A percentile compares a stretch with the other conserved stretches of the same genome.
These are phyloP conservation scores for Trapa incisa DNA, from an alignment of 345 rosid species.

Conservation along the genomic window DNA sequence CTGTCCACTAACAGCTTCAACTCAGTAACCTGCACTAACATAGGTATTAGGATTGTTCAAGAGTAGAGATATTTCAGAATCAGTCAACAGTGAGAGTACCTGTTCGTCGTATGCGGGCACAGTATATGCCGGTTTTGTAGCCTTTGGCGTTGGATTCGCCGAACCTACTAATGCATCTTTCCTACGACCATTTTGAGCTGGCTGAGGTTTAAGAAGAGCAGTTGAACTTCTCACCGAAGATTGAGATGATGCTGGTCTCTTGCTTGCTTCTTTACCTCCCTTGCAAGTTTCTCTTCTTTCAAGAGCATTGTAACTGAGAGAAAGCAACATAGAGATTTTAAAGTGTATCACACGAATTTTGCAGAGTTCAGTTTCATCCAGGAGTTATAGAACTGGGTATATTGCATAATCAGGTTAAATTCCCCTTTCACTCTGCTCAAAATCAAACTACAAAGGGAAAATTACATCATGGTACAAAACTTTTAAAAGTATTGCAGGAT, in stretches of 20 bases:
- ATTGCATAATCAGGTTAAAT: too few relatives aligned
- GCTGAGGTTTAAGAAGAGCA: slow-evolving; percentile 43
- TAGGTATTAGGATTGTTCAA: slow-evolving; percentile 4
- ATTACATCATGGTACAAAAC: too few relatives aligned
- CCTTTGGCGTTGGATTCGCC: slow-evolving; percentile 34
- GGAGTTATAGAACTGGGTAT: too few relatives aligned
- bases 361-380: too few relatives aligned
- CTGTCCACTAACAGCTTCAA: slow-evolving; percentile 86
- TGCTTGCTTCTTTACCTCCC: slow-evolving; percentile 82
- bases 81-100: slow-evolving; percentile 21
- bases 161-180: slow-evolving; percentile 32
- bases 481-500: too few relatives aligned
- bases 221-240: slow-evolving; percentile 46
- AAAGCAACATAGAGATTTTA: neutral
- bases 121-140: slow-evolving; percentile 32
- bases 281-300: slow-evolving; percentile 87
- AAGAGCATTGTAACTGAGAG: slow-evolving; percentile 57
- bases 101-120: slow-evolving; percentile 68
- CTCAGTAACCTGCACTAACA: slow-evolving; percentile 62
- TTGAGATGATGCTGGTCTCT: slow-evolving; percentile 51
- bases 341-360: too few relatives aligned
- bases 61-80: neutral
- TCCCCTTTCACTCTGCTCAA: too few relatives aligned
- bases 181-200: slow-evolving; percentile 49
- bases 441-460: too few relatives aligned